Evolutionary conservation across 768 basidiomycete genomes (phyloP).

Genomic region (Asterophora lycoperdoides): DNA sequence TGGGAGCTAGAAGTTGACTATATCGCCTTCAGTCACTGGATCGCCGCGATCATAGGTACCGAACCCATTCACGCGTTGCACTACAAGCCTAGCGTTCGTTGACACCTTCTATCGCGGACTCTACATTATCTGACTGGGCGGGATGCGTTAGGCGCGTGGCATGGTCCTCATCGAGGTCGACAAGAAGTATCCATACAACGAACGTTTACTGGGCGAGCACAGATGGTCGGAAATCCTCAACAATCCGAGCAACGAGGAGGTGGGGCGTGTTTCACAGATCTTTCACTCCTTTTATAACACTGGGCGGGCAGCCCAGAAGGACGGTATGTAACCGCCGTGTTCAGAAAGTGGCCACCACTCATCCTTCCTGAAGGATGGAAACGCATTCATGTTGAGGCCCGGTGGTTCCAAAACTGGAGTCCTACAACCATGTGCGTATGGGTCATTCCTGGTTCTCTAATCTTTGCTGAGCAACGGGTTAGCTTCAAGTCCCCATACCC

Average conservation of each 20-base stretch:
- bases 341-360: not conserved
- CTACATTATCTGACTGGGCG: conserved; percentile 3
- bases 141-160: conserved; percentile 32
- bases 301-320: conserved; percentile 44
- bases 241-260: conserved; percentile 35
- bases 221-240: conserved; percentile 43
- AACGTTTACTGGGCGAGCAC: conserved; percentile 46
- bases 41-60: conserved; percentile 39
- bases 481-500: conserved; percentile 38
- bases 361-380: conserved; percentile 42
- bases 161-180: conserved; percentile 49
- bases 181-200: conserved; percentile 30
- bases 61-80: conserved; percentile 39
- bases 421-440: conserved; percentile 29
- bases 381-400: conserved; percentile 34
- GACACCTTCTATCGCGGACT: not conserved
- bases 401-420: conserved; percentile 40
- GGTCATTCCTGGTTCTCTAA: not conserved
- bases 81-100: conserved; percentile 43
- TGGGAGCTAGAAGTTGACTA: conserved; percentile 39
- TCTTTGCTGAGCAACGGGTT: conserved; percentile 6
- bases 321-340: conserved; percentile 32
- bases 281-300: conserved; percentile 40
- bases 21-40: conserved; percentile 41
- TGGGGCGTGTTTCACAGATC: conserved; percentile 32